These are phyloP conservation scores for Nitzschia inconspicua DNA, from an alignment of 108 stramenopile genomes.

Conservation along the genomic window DNA sequence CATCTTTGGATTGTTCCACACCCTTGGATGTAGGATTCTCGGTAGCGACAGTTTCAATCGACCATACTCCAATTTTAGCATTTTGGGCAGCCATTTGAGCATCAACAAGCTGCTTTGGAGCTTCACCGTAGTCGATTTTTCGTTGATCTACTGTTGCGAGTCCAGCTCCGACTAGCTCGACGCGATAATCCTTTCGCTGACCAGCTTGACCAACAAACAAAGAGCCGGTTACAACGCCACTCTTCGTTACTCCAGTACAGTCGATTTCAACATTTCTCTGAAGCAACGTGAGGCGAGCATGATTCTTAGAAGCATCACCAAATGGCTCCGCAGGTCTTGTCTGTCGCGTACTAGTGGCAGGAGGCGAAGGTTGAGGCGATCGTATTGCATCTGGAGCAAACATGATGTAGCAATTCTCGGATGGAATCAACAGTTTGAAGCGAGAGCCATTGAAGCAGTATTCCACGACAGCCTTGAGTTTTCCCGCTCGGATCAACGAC, in stretches of 20 bases:
- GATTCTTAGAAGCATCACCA: conserved; percentile 92
- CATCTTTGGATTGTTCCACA: conserved; percentile 49
- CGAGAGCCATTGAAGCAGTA: conserved; percentile 93
- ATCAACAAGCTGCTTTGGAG: conserved; percentile 69
- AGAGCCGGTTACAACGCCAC: conserved; percentile 85
- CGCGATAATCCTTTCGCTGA: conserved; percentile 65
- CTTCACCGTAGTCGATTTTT: conserved; percentile 88
- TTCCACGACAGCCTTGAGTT: conserved; percentile 89
- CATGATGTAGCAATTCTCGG: conserved; percentile 89
- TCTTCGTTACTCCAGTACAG: conserved; percentile 71
- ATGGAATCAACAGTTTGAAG: conserved; percentile 89
- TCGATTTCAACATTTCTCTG: conserved; percentile 94
- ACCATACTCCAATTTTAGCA: conserved; percentile 84
- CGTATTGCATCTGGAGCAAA: conserved; percentile 74
- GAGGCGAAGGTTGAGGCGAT: conserved; percentile 80
- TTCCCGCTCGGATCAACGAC: conserved; percentile 78
- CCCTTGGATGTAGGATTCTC: conserved; percentile 20
- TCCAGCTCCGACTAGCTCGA: conserved; percentile 78
- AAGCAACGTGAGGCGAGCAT: conserved; percentile 79
- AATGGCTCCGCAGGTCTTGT: conserved; percentile 87
- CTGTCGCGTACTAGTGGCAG: conserved; percentile 40
- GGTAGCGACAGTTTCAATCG: conserved; percentile 36
- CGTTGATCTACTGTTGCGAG: conserved; percentile 83
- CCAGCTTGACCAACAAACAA: conserved; percentile 72
- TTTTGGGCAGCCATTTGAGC: conserved; percentile 68